Base-by-base conservation (phyloP, 2,329 filamentous ascomycete genomes). In the Pleoardoris graminearum region DNA sequence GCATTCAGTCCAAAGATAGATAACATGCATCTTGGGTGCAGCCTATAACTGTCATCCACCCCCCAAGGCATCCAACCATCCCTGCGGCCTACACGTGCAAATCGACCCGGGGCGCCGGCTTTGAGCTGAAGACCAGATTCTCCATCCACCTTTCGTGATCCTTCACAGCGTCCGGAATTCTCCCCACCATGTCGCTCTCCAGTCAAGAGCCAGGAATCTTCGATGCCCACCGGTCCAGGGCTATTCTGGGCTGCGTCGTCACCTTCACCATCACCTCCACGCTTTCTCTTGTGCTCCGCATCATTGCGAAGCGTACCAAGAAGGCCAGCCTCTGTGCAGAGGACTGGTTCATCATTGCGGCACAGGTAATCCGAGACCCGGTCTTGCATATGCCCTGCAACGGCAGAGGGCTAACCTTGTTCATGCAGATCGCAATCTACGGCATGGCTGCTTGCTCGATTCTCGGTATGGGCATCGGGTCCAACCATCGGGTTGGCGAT, bases 331-430 rank as follows among this genome's bases (percentile, higher is more conserved):
- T 55, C 22, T 47, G 32, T 2, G 35, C 48, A 2, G 55, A 55
- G 39, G 52, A 52, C 33, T 52, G 43, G 45, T 12, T 48, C 11
- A 55, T 58, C n/a, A 49, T 58, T 23, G 44, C 44, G 12, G 52
- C 52, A 19, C 48, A 55, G 45, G 30, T 33, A 33, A 33, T 14
- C 30, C 30, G 30, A 12, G 6, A 27, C 4, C 30, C 12, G 7
- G n/a, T 4, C n/a, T 33, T 16, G 12, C 11, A 5, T 12, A 7
- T 12, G 30, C 12, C 6, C 6, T 16, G 6, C 12, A 16, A 4
- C 30, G 10, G 30, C 30, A 8, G 7, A 29, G 7, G 27, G 7
- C 30, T 33, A 12, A 33, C 30, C 12, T 12, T 33, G 11, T 33
- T 33, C 30, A 6, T 6, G 14, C 30, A 33, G 30, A 52, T 53